Conservation (phyloP, 305 asterid genomes). For the Stenogyne calaminthoides region DNA sequence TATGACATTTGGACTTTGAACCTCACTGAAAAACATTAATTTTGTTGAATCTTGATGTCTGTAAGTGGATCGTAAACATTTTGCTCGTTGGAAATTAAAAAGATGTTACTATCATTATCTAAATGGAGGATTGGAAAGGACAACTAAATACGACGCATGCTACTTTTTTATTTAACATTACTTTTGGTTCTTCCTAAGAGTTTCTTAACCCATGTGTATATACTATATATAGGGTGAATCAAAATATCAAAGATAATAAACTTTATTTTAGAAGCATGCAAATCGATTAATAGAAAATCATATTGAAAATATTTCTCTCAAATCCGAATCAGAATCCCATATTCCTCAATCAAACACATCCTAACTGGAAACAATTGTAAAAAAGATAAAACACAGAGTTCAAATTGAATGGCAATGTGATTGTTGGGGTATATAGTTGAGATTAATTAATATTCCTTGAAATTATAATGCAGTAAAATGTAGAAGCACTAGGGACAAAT, state of each 20-base stretch:
- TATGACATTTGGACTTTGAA: constrained; percentile 31
- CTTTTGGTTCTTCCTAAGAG: constrained; percentile 51
- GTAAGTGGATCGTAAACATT: constrained; percentile 1
- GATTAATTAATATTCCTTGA: not conserved
- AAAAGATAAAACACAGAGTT: too few relatives aligned
- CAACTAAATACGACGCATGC: constrained; percentile 57
- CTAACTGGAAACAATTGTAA: too few relatives aligned
- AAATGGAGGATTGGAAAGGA: constrained; percentile 51
- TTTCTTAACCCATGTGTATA: not conserved
- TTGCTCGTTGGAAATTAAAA: not conserved
- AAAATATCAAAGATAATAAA: not conserved
- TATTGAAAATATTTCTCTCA: too few relatives aligned
- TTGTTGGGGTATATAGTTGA: too few relatives aligned
- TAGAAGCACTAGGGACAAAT: constrained; percentile 46
- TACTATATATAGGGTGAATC: not conserved
- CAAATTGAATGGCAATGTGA: too few relatives aligned
- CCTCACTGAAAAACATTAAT: constrained; percentile 55
- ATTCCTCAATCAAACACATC: too few relatives aligned
- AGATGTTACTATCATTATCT: constrained; percentile 29
- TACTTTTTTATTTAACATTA: constrained; percentile 53
- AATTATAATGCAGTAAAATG: constrained; percentile 33
- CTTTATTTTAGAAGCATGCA: not conserved
- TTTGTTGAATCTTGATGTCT: constrained; percentile 25
- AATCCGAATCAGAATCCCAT: too few relatives aligned
- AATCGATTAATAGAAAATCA: too few relatives aligned